A percentile compares a stretch with the other conserved stretches of the same genome.
phyloP scores from a whole-genome alignment of 306 rosid species.

The Carpinus fangiana region DNA sequence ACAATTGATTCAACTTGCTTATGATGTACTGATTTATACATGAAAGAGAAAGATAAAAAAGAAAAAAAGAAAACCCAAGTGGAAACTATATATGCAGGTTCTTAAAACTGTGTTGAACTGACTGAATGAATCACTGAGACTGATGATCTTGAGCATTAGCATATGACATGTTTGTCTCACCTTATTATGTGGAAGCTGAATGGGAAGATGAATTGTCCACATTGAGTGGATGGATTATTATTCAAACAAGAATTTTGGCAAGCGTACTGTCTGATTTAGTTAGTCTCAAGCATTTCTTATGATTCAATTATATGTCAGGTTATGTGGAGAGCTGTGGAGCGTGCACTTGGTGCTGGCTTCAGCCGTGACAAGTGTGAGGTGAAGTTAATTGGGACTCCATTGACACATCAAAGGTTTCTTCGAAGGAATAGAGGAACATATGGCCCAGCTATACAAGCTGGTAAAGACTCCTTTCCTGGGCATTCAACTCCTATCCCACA shows the following conservation, averaged over 20 bases:
- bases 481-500: slow-evolving; percentile 73
- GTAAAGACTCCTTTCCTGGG: slow-evolving; percentile 64
- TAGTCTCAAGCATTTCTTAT: neutral
- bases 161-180: neutral
- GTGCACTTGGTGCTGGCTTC: slow-evolving; percentile 72
- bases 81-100: neutral
- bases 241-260: neutral
- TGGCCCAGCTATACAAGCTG: slow-evolving; percentile 84
- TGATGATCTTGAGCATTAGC: neutral
- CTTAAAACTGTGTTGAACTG: neutral
- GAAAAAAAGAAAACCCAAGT: neutral
- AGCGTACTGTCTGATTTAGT: neutral
- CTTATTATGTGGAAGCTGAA: neutral
- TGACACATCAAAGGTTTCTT: slow-evolving; percentile 79
- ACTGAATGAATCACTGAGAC: neutral
- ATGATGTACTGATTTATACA: too few species aligned
- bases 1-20: neutral
- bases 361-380: slow-evolving; percentile 83
- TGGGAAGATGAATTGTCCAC: too few species aligned
- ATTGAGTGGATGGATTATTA: too few species aligned
- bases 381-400: slow-evolving; percentile 78
- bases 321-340: slow-evolving; percentile 91
- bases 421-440: slow-evolving; percentile 67
- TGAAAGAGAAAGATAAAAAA: neutral
- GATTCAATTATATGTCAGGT: slow-evolving; percentile 33